Conservation (phyloP, 139 green algal species). For the Raphidocelis subcapitata region DNA sequence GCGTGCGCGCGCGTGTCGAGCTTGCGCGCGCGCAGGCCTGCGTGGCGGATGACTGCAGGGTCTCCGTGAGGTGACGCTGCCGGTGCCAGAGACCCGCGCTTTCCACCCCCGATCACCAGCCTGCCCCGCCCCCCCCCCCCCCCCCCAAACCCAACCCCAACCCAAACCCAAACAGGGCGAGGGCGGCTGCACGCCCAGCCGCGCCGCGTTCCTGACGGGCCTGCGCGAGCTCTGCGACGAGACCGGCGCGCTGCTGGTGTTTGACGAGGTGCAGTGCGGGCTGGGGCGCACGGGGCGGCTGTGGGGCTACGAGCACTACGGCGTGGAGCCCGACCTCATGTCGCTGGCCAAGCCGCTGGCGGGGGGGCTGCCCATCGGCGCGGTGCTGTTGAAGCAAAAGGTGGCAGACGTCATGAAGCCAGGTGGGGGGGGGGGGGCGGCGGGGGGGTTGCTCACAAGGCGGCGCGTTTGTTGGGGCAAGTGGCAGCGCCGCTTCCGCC, state of each 20-base stretch:
- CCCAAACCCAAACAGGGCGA: slow-evolving; percentile 57
- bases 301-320: slow-evolving; percentile 89
- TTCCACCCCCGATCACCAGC: too few relatives aligned
- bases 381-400: slow-evolving; percentile 88
- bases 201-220: slow-evolving; percentile 71
- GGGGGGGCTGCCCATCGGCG: slow-evolving; percentile 95
- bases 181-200: slow-evolving; percentile 79
- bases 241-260: slow-evolving; percentile 91
- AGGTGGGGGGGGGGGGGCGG: slow-evolving; percentile 23
- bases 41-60: too few relatives aligned
- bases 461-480: background rate
- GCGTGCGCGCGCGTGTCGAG: background rate
- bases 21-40: too few relatives aligned
- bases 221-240: slow-evolving; percentile 92
- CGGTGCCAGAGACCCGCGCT: too few relatives aligned
- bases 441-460: too few relatives aligned
- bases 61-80: too few relatives aligned
- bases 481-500: background rate
- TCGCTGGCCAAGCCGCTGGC: slow-evolving; percentile 96
- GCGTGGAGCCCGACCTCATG: slow-evolving; percentile 96
- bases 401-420: slow-evolving; percentile 91
- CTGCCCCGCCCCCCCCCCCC: too few relatives aligned
- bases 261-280: slow-evolving; percentile 95
- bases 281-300: slow-evolving; percentile 89
- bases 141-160: too few relatives aligned